Evolutionary conservation across 2,329 filamentous ascomycete species (phyloP).

Genomic region (Ophiostoma ips): DNA sequence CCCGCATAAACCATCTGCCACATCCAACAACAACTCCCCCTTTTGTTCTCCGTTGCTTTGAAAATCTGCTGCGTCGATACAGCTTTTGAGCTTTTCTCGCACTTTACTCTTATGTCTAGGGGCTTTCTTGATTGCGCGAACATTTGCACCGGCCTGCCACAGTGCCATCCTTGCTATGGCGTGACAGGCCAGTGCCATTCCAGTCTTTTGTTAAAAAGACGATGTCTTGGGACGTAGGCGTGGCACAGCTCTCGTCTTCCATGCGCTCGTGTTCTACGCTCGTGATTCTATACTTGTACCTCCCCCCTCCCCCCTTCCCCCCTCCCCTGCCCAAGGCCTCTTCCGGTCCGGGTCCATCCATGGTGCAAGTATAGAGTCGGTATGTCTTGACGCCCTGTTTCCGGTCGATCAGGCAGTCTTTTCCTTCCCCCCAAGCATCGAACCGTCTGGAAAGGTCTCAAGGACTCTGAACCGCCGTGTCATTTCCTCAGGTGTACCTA

Average conservation of each 20-base stretch:
- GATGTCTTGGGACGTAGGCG: conserved; percentile 79
- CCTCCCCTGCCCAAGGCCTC: conserved; percentile 23
- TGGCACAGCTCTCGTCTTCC: conserved; percentile 39
- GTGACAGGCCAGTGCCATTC: conserved; percentile 27
- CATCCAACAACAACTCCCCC: too few species aligned
- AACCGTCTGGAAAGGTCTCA: conserved; percentile 7
- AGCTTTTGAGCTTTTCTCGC: conserved; percentile 48
- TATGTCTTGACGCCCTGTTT: conserved; percentile 51
- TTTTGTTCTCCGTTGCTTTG: conserved; percentile 20
- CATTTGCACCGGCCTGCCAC: conserved; percentile 74
- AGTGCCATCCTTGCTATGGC: conserved; percentile 44
- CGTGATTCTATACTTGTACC: conserved; percentile 64
- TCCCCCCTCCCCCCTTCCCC: too few species aligned
- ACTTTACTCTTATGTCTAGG: conserved; percentile 88
- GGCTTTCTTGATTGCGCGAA: conserved; percentile 79
- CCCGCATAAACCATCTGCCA: too few species aligned
- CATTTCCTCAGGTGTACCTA: conserved; percentile 34
- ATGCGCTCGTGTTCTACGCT: conserved; percentile 51
- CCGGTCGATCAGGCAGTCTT: conserved; percentile 48
- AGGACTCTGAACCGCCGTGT: conserved; percentile 5
- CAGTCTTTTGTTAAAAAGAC: conserved; percentile 55
- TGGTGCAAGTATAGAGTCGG: conserved; percentile 68
- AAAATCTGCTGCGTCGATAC: conserved; percentile 5
- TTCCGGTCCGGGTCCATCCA: conserved; percentile 22
- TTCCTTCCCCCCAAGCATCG: conserved; percentile 34